Evolutionary conservation across 352 stramenopile species (phyloP).

Genomic region (Pythium monospermum): DNA sequence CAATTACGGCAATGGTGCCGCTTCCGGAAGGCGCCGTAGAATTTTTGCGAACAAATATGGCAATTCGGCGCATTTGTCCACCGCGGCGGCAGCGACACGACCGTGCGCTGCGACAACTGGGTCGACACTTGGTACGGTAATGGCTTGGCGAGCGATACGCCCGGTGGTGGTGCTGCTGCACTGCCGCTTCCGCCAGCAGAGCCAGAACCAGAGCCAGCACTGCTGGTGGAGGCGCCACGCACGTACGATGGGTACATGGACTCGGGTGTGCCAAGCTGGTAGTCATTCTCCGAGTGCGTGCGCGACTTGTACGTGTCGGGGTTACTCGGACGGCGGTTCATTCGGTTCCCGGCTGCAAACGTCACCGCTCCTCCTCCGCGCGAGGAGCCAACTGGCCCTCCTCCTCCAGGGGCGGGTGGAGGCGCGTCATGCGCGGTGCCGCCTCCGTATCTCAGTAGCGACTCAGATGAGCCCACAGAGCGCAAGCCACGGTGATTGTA

Average conservation of each 20-base stretch:
- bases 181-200: not conserved
- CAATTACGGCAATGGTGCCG: constrained; percentile 87
- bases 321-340: constrained; percentile 28
- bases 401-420: no score
- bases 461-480: constrained; percentile 6
- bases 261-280: constrained; percentile 14
- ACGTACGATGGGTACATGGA: constrained; percentile 12
- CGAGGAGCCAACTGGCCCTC: no score
- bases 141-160: constrained; percentile 16
- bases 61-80: constrained; percentile 83
- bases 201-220: constrained; percentile 12
- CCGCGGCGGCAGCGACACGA: constrained; percentile 68
- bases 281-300: constrained; percentile 65
- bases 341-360: not conserved
- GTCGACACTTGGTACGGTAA: constrained; percentile 36
- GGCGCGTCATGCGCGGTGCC: not conserved
- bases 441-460: not conserved
- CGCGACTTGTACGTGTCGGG: constrained; percentile 45
- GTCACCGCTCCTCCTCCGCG: not conserved
- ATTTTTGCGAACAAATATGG: constrained; percentile 83
- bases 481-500: not conserved
- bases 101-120: constrained; percentile 27
- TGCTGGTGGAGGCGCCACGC: constrained; percentile 22
- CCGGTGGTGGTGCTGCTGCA: not conserved
- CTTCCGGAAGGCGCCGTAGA: constrained; percentile 67